Evolutionary conservation across 2,329 filamentous ascomycete genomes (phyloP), one percentile per base, ranked within the genome.

Genomic region (Orbilia blumenaviensis): DNA sequence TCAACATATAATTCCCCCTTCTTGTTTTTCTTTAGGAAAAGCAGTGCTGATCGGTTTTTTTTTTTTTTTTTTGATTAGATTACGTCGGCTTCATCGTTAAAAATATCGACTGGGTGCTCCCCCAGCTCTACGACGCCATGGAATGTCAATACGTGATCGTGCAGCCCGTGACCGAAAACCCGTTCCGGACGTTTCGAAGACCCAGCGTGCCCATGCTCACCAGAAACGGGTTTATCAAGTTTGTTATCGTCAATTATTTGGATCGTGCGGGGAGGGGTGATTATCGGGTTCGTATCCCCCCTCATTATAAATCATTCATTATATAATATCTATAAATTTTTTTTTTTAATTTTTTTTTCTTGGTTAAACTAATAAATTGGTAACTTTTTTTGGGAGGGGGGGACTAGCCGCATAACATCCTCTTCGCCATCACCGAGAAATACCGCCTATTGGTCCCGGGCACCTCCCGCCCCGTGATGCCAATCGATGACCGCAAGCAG

Each of bases 381-480:
- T n/a, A n/a, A n/a, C n/a, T n/a, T n/a, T 46, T 46, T 23, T 46
- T 27, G 41, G n/a, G 3, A 44, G n/a, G n/a, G n/a, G n/a, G n/a
- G n/a, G n/a, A n/a, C n/a, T 16, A 75, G 71, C 34, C 64, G 1
- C 67, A 68, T 29, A 54, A 58, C 18, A 32, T 42, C 42, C 48
- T 75, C 16, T 36, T 68, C 34, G 46, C 48, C 16, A 60, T 75
- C 50, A 68, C 56, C 9, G 21, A 46, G 3, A 75, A 67, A 68
- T 75, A 67, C 64, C 36, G 64, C 8, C 63, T 75, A 9, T 7
- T 63, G 10, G 63, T 75, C 16, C 71, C 71, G 0, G 71, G 71
- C 25, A 75, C 71, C 25, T 46, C 36, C 38, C 71, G 71, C 8
- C 71, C 63, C 21, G 56, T 68, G 32, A 75, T 75, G 71, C 71